These are phyloP conservation scores for Triticum aestivum DNA, from an alignment of 176 grass and related monocot species.

Conservation along the genomic window DNA sequence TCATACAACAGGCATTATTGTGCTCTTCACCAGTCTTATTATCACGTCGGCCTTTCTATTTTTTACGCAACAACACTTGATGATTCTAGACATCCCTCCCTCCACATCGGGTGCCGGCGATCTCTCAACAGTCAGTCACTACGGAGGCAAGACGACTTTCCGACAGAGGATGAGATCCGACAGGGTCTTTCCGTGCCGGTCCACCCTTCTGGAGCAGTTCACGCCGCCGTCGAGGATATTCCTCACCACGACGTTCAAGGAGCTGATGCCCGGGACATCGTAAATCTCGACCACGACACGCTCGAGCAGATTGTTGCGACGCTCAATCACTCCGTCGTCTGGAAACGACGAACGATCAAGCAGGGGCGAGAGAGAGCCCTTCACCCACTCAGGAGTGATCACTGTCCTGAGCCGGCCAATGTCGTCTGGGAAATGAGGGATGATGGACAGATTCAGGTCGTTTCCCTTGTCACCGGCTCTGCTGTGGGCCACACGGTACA, in stretches of 20 bases:
- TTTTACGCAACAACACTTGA: background rate
- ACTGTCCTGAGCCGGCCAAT: conserved; percentile 51
- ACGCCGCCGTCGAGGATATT: conserved; percentile 92
- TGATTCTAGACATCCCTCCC: background rate
- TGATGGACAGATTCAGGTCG: conserved; percentile 87
- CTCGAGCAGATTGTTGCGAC: conserved; percentile 33
- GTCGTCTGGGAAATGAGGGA: conserved; percentile 66
- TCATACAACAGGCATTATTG: background rate
- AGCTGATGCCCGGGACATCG: conserved; percentile 63
- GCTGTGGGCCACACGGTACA: conserved; percentile 75
- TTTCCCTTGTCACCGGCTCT: conserved; percentile 85
- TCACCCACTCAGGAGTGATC: conserved; percentile 73
- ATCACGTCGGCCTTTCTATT: background rate
- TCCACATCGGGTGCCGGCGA: background rate
- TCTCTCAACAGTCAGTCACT: background rate
- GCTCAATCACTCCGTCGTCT: conserved; percentile 5
- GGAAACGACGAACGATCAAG: conserved; percentile 51
- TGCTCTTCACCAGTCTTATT: background rate
- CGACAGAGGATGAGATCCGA: conserved; percentile 86
- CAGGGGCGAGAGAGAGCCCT: conserved; percentile 60
- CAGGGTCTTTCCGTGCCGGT: conserved; percentile 81
- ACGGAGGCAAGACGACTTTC: conserved; percentile 48
- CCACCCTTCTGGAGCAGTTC: conserved; percentile 92
- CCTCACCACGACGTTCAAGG: conserved; percentile 77
- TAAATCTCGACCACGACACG: conserved; percentile 74